Conservation (phyloP, 345 rosid genomes). For the Stellera chamaejasme region DNA sequence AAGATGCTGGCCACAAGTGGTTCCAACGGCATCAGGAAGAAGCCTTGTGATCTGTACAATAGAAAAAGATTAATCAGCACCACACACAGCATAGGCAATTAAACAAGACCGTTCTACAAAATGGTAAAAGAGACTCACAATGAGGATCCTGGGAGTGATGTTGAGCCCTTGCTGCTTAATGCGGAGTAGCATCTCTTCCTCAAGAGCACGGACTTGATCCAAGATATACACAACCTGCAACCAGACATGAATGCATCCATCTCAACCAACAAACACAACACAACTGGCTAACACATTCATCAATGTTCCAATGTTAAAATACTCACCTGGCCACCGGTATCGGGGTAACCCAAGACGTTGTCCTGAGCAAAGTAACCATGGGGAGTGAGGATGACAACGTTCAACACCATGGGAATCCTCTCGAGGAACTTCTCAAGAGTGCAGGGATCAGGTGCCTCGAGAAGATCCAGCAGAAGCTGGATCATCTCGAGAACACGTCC, state of each 20-base stretch:
- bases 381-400: slow-evolving; percentile 79
- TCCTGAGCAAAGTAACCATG: slow-evolving; percentile 97
- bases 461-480: slow-evolving; percentile 79
- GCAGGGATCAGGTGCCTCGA: slow-evolving; percentile 89
- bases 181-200: slow-evolving; percentile 74
- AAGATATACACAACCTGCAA: slow-evolving; percentile 80
- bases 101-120: background rate
- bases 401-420: slow-evolving; percentile 79
- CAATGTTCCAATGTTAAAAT: background rate
- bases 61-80: slow-evolving; percentile 8
- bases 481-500: slow-evolving; percentile 72
- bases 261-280: background rate
- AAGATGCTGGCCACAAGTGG: slow-evolving; percentile 85
- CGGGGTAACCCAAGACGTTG: slow-evolving; percentile 89
- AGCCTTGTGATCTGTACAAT: slow-evolving; percentile 54
- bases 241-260: background rate
- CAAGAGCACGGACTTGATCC: slow-evolving; percentile 93
- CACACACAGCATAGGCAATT: background rate
- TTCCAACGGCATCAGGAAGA: slow-evolving; percentile 81
- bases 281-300: background rate
- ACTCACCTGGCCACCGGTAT: slow-evolving; percentile 86
- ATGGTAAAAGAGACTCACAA: slow-evolving; percentile 32
- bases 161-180: slow-evolving; percentile 78
- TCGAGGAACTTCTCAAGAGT: slow-evolving; percentile 78
- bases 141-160: slow-evolving; percentile 76